phyloP scores from a whole-genome alignment of 148 eudicot genomes.

The Heliosperma pusillum region DNA sequence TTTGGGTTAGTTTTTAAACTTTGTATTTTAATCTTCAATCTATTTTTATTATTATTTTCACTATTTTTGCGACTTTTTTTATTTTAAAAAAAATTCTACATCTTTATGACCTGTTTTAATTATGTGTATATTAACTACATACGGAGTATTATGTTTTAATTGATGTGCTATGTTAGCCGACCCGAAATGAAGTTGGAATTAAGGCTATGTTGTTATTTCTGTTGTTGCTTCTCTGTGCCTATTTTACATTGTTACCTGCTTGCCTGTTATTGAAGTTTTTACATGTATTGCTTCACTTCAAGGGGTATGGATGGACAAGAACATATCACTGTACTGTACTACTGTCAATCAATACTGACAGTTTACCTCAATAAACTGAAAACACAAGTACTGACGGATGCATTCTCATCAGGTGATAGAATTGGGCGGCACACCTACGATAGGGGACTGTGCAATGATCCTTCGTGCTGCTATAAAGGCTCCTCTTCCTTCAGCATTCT shows the following conservation, averaged over 20 bases:
- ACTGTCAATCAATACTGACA: not conserved
- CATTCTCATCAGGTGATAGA: constrained; percentile 68
- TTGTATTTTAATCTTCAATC: no score
- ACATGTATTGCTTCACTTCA: constrained; percentile 1
- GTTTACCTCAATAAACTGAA: not conserved
- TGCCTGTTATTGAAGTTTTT: not conserved
- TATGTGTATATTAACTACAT: no score
- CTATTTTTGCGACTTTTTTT: no score
- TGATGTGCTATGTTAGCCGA: not conserved
- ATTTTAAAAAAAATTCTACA: no score
- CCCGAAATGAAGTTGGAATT: not conserved
- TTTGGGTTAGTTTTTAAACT: no score
- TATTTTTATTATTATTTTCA: no score
- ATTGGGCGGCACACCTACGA: constrained; percentile 88
- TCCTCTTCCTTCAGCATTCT: constrained; percentile 85
- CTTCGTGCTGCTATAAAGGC: constrained; percentile 92
- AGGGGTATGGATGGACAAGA: not conserved
- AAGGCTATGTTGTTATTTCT: not conserved
- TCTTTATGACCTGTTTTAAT: no score
- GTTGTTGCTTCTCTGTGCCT: not conserved
- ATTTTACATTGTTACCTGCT: not conserved
- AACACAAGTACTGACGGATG: not conserved
- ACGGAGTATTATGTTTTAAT: no score
- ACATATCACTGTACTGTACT: not conserved
- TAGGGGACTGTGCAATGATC: constrained; percentile 96